Percentiles rank a stretch among this genome's conserved stretches.
These are phyloP conservation scores for Stellera chamaejasme DNA, from an alignment of 345 rosid genomes.

Conservation along the genomic window DNA sequence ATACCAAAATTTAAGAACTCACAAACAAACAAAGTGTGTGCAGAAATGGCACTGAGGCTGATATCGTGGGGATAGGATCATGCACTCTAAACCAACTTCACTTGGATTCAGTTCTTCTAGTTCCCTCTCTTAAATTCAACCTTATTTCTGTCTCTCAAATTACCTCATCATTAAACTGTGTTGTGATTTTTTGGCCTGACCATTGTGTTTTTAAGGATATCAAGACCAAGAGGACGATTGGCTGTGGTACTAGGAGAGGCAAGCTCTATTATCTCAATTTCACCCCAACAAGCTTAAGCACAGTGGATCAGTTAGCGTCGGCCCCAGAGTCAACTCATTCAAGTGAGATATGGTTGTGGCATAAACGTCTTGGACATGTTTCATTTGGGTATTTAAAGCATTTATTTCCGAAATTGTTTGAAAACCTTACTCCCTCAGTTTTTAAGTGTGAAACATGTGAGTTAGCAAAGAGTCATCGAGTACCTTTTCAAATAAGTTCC, in stretches of 20 bases:
- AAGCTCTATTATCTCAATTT: slow-evolving; percentile 4
- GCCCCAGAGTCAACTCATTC: too few relatives aligned
- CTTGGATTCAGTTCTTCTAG: not conserved
- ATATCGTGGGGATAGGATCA: not conserved
- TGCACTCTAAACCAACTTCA: not conserved
- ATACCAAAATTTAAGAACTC: not conserved
- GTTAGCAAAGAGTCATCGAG: not conserved
- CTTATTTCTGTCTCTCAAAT: not conserved
- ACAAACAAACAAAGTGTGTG: not conserved
- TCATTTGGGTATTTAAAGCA: not conserved
- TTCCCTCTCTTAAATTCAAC: not conserved
- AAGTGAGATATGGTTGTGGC: slow-evolving; percentile 1
- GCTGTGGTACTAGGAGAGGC: not conserved
- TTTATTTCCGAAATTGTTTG: not conserved
- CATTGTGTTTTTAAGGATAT: too few relatives aligned
- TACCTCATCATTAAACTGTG: not conserved
- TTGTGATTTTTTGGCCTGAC: too few relatives aligned
- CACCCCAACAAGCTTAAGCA: slow-evolving; percentile 1
- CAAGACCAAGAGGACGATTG: too few relatives aligned
- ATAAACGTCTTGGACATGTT: slow-evolving; percentile 4
- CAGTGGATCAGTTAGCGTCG: not conserved
- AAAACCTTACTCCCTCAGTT: not conserved
- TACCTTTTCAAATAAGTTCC: not conserved
- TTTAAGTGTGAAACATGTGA: slow-evolving; percentile 1
- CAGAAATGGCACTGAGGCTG: not conserved